These are phyloP conservation scores for Luvunga scandens DNA, from an alignment of 345 rosid species.

Conservation along the genomic window DNA sequence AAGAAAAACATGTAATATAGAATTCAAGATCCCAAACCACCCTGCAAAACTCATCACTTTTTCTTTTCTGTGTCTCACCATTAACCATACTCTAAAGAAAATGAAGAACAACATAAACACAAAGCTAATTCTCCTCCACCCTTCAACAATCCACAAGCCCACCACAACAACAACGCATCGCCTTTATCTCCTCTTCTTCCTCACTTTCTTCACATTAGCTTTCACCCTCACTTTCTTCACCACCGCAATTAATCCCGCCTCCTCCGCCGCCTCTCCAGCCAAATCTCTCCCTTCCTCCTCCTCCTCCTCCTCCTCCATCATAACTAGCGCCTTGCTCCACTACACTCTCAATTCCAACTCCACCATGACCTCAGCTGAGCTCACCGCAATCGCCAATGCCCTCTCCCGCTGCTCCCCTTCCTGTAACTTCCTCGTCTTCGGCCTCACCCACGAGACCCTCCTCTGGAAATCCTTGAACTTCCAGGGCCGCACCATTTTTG, in stretches of 20 bases:
- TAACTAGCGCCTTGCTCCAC: constrained; percentile 69
- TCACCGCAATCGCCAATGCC: constrained; percentile 49
- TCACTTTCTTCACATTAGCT: constrained; percentile 62
- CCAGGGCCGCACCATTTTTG: constrained; percentile 68
- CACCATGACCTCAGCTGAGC: constrained; percentile 70
- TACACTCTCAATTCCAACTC: constrained; percentile 55
- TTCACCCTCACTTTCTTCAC: constrained; percentile 68
- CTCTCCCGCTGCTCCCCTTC: constrained; percentile 41
- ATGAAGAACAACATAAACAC: constrained; percentile 62
- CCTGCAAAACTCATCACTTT: not conserved
- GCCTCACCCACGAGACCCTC: constrained; percentile 79
- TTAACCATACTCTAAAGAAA: not conserved
- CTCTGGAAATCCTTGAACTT: constrained; percentile 75
- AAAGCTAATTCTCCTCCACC: constrained; percentile 74
- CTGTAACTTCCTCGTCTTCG: constrained; percentile 74
- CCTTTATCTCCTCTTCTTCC: constrained; percentile 53
- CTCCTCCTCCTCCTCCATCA: not conserved
- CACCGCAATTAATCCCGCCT: constrained; percentile 23
- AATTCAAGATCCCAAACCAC: not conserved
- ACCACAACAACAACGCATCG: constrained; percentile 33
- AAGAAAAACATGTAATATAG: not conserved
- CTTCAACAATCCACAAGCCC: constrained; percentile 59
- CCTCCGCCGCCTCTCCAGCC: constrained; percentile 29
- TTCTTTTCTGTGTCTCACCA: not conserved
- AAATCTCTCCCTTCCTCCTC: constrained; percentile 31